Evolutionary conservation across 2,329 filamentous ascomycete species (phyloP).

Genomic region (Nakataea oryzae): DNA sequence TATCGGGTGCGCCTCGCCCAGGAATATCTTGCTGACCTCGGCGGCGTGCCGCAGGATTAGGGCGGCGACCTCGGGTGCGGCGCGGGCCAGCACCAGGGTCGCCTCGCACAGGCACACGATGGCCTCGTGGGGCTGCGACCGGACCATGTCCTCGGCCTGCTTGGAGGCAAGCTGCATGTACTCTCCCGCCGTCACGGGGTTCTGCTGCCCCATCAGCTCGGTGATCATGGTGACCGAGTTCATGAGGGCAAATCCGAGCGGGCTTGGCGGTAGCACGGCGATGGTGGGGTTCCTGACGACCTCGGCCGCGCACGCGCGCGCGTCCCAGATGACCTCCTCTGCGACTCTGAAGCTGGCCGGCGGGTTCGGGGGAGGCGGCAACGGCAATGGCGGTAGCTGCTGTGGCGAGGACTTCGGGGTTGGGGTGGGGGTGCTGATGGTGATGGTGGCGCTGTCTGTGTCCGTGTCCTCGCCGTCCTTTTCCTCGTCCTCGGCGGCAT

Average conservation of each 20-base stretch:
- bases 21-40: background rate
- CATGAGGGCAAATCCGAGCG: background rate
- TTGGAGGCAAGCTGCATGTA: background rate
- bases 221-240: background rate
- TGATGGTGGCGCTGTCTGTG: background rate
- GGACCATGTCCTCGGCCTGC: slow-evolving; percentile 1
- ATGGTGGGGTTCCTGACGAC: background rate
- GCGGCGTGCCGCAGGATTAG: slow-evolving; percentile 1
- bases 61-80: background rate
- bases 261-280: background rate
- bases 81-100: background rate
- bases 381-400: background rate
- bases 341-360: background rate
- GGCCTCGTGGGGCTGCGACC: background rate
- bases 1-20: background rate
- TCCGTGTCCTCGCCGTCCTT: background rate
- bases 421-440: background rate
- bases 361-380: background rate
- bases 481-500: background rate
- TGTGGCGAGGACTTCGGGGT: background rate
- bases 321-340: background rate
- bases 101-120: background rate
- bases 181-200: background rate
- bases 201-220: background rate
- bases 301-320: background rate